A percentile compares a stretch with the other conserved stretches of the same genome.
These are phyloP conservation scores for Castanopsis chinensis DNA, from an alignment of 306 rosid species.

Conservation along the genomic window DNA sequence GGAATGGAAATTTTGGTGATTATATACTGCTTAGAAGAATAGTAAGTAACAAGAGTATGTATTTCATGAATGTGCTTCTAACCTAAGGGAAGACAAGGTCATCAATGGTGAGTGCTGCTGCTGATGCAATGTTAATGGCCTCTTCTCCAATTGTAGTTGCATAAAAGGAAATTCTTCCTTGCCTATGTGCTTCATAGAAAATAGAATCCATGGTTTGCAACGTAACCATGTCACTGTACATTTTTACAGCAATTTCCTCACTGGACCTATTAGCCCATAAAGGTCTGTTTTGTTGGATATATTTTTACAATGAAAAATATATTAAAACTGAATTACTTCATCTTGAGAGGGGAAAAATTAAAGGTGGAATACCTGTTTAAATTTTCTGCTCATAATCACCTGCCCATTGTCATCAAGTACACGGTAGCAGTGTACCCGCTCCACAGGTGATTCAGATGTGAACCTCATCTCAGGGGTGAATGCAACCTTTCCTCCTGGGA, in stretches of 20 bases:
- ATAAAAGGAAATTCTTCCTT: slow-evolving; percentile 88
- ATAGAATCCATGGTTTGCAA: slow-evolving; percentile 82
- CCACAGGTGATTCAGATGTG: slow-evolving; percentile 50
- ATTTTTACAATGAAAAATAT: neutral
- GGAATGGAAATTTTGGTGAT: neutral
- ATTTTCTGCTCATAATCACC: slow-evolving; percentile 30
- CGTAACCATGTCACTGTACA: slow-evolving; percentile 72
- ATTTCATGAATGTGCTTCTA: slow-evolving; percentile 7
- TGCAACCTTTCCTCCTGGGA: slow-evolving; percentile 70
- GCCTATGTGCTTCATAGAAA: slow-evolving; percentile 90
- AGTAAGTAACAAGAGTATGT: neutral
- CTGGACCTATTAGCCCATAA: slow-evolving; percentile 42
- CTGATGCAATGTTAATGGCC: slow-evolving; percentile 83
- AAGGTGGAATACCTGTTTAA: slow-evolving; percentile 44
- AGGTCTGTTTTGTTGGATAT: neutral
- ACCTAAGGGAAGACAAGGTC: slow-evolving; percentile 90
- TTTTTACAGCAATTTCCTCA: slow-evolving; percentile 57
- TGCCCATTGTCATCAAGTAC: slow-evolving; percentile 74
- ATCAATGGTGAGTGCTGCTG: slow-evolving; percentile 71
- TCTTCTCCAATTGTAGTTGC: slow-evolving; percentile 75
- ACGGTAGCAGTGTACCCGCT: slow-evolving; percentile 62
- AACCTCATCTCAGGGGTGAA: slow-evolving; percentile 55
- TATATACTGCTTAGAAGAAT: neutral
- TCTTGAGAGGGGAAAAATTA: neutral
- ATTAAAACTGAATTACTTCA: neutral